These are phyloP conservation scores for Ganoderma leucocontextum DNA, from an alignment of 1,284 basidiomycete genomes.

Conservation along the genomic window DNA sequence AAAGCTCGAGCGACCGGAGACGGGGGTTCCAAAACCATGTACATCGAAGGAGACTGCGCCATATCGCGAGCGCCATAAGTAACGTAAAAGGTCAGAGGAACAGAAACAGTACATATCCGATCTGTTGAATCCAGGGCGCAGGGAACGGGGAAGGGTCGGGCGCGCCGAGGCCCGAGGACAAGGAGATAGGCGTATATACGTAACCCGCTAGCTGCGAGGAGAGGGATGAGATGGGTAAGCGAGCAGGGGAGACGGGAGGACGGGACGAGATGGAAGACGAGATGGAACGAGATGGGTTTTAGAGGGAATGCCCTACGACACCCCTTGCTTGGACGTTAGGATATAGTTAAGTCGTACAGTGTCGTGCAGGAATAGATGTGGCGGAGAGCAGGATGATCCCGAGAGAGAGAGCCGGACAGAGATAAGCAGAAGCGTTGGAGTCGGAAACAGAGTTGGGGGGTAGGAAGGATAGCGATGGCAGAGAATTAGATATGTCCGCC, in stretches of 20 bases:
- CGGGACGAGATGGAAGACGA: conserved; percentile 1
- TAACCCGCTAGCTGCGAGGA: neutral
- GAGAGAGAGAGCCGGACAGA: neutral
- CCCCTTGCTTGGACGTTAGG: conserved; percentile 27
- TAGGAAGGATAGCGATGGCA: neutral
- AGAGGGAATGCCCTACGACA: conserved; percentile 40
- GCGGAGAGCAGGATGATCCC: conserved; percentile 12
- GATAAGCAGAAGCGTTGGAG: neutral
- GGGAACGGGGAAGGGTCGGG: too few relatives aligned
- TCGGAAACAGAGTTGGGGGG: neutral
- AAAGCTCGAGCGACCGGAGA: neutral
- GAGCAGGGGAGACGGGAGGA: neutral
- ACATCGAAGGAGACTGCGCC: conserved; percentile 6
- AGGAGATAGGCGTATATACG: neutral
- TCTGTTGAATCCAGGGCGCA: neutral
- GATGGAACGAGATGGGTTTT: conserved; percentile 7
- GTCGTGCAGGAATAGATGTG: conserved; percentile 21
- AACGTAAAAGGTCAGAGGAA: neutral
- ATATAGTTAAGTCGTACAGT: conserved; percentile 28
- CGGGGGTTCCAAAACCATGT: neutral
- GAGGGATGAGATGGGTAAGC: neutral
- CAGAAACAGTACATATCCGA: neutral
- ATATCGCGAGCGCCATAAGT: conserved; percentile 6
- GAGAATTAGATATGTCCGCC: neutral
- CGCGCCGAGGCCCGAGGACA: neutral